Conservation (phyloP, 192 early-diverging fungal genomes). For the Cladochytrium replicatum region DNA sequence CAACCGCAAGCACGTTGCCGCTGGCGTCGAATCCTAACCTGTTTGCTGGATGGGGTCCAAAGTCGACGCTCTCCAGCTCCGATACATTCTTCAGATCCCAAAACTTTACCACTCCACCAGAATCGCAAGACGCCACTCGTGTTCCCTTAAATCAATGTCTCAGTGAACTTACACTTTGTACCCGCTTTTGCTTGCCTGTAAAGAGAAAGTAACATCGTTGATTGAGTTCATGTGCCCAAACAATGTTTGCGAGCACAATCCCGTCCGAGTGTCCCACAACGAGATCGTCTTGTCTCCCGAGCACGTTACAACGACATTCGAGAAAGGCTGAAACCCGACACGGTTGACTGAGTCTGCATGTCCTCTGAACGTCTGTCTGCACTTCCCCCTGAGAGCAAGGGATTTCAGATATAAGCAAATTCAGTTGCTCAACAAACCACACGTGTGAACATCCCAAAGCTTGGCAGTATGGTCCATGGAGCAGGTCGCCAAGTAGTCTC, state of each 20-base stretch:
- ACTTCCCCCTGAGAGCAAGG: conserved; percentile 25
- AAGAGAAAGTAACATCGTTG: conserved; percentile 29
- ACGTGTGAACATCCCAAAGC: conserved; percentile 49
- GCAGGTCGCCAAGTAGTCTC: conserved; percentile 33
- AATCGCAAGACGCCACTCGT: conserved; percentile 36
- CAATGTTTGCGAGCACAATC: conserved; percentile 38
- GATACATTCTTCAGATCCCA: conserved; percentile 40
- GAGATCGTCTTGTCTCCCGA: conserved; percentile 47
- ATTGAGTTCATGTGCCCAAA: conserved; percentile 45
- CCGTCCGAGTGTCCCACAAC: conserved; percentile 45
- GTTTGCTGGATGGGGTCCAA: conserved; percentile 37
- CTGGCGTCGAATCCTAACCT: conserved; percentile 37
- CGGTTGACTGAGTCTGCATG: conserved; percentile 48
- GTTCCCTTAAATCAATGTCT: neutral
- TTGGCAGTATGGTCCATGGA: conserved; percentile 50
- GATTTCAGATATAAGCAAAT: neutral
- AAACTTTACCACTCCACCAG: conserved; percentile 40
- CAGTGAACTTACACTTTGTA: neutral
- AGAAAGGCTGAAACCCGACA: conserved; percentile 41
- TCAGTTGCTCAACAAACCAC: neutral
- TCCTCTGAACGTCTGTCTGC: conserved; percentile 43
- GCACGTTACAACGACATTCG: conserved; percentile 41
- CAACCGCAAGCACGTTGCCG: conserved; percentile 29
- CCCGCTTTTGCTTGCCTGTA: conserved; percentile 10
- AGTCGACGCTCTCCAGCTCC: conserved; percentile 21